Percentiles rank a stretch among this genome's conserved stretches.
Conservation (phyloP, 2,329 filamentous ascomycete species). For the Nannizzia gypsea region DNA sequence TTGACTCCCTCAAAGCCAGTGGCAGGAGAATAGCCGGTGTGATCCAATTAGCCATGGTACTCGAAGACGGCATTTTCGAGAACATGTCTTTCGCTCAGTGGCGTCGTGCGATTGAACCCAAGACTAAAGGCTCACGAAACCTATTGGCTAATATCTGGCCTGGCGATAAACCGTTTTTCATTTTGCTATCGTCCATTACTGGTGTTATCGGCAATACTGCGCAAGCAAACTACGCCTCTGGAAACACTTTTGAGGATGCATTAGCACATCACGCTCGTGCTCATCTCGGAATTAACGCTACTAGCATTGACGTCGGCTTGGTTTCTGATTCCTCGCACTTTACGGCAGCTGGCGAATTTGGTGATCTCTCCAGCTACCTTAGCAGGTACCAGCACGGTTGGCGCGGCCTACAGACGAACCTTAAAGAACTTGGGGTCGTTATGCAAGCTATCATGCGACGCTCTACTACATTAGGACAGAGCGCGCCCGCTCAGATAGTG, state of each 20-base stretch:
- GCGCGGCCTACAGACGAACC: slow-evolving; percentile 1
- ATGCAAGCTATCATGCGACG: slow-evolving; percentile 1
- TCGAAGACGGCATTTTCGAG: slow-evolving; percentile 8
- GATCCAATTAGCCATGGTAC: slow-evolving; percentile 10
- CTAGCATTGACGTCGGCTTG: slow-evolving; percentile 5
- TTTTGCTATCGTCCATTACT: slow-evolving; percentile 9
- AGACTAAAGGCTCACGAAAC: slow-evolving; percentile 20
- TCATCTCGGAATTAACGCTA: neutral
- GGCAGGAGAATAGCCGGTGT: slow-evolving; percentile 3
- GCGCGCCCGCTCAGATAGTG: slow-evolving; percentile 7
- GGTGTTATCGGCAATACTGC: slow-evolving; percentile 2
- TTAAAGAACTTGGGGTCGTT: slow-evolving; percentile 2
- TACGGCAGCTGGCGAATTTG: slow-evolving; percentile 5
- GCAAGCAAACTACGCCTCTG: slow-evolving; percentile 11
- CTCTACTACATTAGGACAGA: slow-evolving; percentile 1
- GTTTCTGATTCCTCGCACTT: slow-evolving; percentile 10
- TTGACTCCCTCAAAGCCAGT: neutral
- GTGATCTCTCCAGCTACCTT: slow-evolving; percentile 6
- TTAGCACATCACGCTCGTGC: slow-evolving; percentile 13
- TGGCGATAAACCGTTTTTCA: slow-evolving; percentile 16
- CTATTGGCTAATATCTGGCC: neutral
- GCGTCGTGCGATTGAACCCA: slow-evolving; percentile 19
- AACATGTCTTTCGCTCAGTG: slow-evolving; percentile 2
- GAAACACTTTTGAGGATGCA: slow-evolving; percentile 10
- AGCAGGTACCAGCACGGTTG: slow-evolving; percentile 6